Evolutionary conservation across 2,329 filamentous ascomycete genomes (phyloP).

Genomic region (Dactylonectria macrodidyma): DNA sequence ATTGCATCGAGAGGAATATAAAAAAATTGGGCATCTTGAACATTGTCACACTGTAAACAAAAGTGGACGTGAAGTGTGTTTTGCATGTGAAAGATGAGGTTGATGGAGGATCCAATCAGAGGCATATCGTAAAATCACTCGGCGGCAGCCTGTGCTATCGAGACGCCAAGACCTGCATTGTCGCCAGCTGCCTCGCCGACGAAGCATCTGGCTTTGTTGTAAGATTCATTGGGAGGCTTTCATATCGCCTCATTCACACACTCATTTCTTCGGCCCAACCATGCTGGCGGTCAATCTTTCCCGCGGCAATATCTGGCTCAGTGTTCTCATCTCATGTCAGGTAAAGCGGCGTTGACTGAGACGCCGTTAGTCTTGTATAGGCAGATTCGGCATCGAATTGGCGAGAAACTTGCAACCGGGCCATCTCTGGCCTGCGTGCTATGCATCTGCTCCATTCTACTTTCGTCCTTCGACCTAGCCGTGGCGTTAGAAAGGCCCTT

Average conservation of each 20-base stretch:
- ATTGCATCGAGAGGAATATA: conserved; percentile 59
- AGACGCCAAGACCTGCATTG: neutral
- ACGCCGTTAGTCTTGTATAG: neutral
- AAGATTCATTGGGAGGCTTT: no score
- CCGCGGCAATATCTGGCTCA: no score
- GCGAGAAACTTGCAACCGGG: neutral
- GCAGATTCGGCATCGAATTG: conserved; percentile 14
- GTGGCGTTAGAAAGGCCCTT: conserved; percentile 17
- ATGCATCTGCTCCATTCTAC: conserved; percentile 40
- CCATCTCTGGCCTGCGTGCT: neutral
- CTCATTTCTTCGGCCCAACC: no score
- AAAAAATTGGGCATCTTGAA: conserved; percentile 54
- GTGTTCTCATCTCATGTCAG: no score
- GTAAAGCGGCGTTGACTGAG: neutral
- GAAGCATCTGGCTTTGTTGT: neutral
- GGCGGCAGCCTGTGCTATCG: neutral
- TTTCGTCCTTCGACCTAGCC: conserved; percentile 59
- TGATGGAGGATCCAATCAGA: neutral
- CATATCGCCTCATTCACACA: no score
- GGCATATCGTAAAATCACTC: neutral
- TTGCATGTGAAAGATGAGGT: neutral
- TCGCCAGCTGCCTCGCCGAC: neutral
- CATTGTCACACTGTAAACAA: conserved; percentile 25
- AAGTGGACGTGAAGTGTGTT: neutral
- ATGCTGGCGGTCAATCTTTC: no score